Base-by-base conservation (phyloP, 163 green algal genomes). In the Picocystis sp. region DNA sequence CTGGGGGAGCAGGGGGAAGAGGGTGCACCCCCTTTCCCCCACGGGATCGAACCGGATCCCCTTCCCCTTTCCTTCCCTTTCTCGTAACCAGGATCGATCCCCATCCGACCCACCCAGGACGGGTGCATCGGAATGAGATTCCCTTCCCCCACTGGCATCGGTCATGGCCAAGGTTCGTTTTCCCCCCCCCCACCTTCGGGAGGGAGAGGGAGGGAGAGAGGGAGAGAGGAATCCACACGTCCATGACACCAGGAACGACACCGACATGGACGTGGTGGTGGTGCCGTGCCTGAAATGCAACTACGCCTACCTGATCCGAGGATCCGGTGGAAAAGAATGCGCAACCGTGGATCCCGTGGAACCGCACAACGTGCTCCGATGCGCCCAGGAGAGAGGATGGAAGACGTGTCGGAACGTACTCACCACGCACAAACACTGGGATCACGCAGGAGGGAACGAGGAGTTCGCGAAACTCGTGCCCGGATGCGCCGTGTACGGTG, bases 371-470 rank as follows among this genome's bases (percentile, higher is more conserved):
- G 59, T 66, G 55, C 41, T 47, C 35, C 47, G 12, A 15, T 53
- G 53, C 11, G 59, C 59, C 1, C 25, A 22, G 11, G 15, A 52
- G 17, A 49, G 62, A 11, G 56, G 56, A 22, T 13, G 29, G 29
- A 38, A 52, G 29, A 63, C 23, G 41, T 29, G 64, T 38, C 42
- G 47, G 21, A 62, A 47, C n/a, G 56, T 66, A n/a, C 57, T 66
- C 41, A 66, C 59, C 56, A 66, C 59, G 3, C 59, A 66, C 57
- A 55, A 67, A 19, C 59, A 66, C 56, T 48, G 52, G 33, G 57
- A 65, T 54, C 57, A 65, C n/a, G 57, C 57, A 24, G 57, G 57
- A 3, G 57, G 57, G 35, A 65, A 65, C 54, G 35, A 34, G 12
- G 52, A 48, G 42, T 59, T 65, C 35, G 33, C 29, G 14, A 22